Base-by-base conservation (phyloP, 495 filamentous ascomycete species). In the Podospora sp. region DNA sequence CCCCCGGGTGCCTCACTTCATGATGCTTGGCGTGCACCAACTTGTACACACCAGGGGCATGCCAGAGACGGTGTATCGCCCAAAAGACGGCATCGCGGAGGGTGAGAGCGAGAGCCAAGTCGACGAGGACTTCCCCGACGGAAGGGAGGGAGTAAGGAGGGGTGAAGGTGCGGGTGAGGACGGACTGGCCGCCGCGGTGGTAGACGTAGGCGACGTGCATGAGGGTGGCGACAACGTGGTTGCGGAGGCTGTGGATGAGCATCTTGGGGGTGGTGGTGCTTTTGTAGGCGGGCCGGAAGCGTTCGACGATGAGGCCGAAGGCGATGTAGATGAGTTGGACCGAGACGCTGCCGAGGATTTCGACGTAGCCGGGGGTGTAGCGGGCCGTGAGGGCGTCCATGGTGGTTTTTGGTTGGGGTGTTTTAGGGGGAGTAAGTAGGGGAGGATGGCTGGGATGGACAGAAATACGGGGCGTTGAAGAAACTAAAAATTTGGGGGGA, bases 311-410 rank as follows among this genome's bases (percentile, higher is more conserved):
- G 22, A 61, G 58, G 14, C 58, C 58, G 58, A 61, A 61, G 58
- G 29, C 58, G 58, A 61, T 16, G 58, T 61, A 61, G 58, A 61
- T 12, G 26, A 61, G 24, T 40, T 61, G 58, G 58, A 61, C 29
- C 26, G 5, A 4, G 25, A 40, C 22, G 29, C 24, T 29, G 26
- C 58, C 58, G 26, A 61, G 25, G 18, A 61, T 22, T 61, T 61
- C 58, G 58, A 61, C 21, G 58, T 61, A 61, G 58, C 58, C 58
- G 5, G 58, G 26, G 24, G 58, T 8, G 29, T 61, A 61, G 58
- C 58, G 58, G 58, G 58, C 9, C n/a, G 35, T 24, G 58, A 61
- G 29, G 58, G 24, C 6, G 24, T 61, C 58, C 11, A 61, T 61
- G 12, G 24, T 58, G 16, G 49, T 16, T 18, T 49, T 18, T 8